Base-by-base conservation (phyloP, 805 yeast species). In the Torulaspora indica region DNA sequence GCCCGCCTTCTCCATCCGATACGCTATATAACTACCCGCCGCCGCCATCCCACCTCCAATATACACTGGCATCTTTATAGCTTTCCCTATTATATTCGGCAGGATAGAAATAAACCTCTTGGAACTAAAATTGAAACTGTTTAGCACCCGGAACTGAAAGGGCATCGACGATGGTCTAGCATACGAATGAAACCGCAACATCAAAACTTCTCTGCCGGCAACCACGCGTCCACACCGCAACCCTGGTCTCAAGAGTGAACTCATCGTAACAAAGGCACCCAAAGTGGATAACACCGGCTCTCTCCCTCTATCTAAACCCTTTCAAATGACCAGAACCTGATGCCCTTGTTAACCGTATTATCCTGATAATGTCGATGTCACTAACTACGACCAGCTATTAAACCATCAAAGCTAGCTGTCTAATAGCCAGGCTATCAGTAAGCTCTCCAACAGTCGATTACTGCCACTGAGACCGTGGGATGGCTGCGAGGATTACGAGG, bases 11-110 rank as follows among this genome's bases (percentile, higher is more conserved):
- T 89, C 95, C 8, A 90, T 85, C 63, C 93, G 91, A 64, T 90
- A 90, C 14, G 90, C 88, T 38, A 91, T 81, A 60, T 89, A 93
- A 2, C 95, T 83, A 0, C 96, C 95, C 6, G 95, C 96, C 8
- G 97, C 98, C 2, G 95, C 96, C 28, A 89, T 66, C 0, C 95
- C 89, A 6, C 95, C 90, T 1, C 97, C 98, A 0, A 89, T 69
- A 49, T 82, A 82, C 0, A 88, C 91, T 0, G 97, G 96, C 1
- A 83, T 63, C 50, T 75, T 77, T 1, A 78, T 70, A 1, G 75
- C 72, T 43, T 75, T 76, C 0, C 76, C 75, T 4, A 82, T 67
- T 0, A 81, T 63, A 58, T 76, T 81, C 18, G 82, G 82, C 10
- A 75, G 64, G 25, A 60, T 51, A 1, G 72, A 60, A 7, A 55